Evolutionary conservation across 805 yeast genomes (phyloP), one percentile per base, ranked within the genome.

Genomic region (Yarrowia sp.): DNA sequence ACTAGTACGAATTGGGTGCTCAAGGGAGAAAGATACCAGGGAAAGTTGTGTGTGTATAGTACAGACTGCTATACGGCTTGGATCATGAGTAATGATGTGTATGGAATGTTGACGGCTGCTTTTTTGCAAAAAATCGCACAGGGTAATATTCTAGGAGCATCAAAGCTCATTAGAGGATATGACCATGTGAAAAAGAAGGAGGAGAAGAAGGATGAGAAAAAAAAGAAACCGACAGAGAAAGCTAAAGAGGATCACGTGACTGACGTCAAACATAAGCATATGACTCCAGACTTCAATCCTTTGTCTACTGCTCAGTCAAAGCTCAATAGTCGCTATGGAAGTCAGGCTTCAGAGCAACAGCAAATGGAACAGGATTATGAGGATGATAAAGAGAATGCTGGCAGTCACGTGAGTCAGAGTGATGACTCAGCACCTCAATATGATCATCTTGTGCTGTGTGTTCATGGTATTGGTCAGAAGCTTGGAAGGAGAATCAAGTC

Each of bases 381-480:
- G 33, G 63, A 39, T 10, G 28, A 42, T 9, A 55, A 60, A 38
- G 66, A 66, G 13, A 41, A 57, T 18, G 48, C 50, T 15, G 38
- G 65, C 7, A 41, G 41, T 8, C 61, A 43, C 36, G 66, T 22
- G 11, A 28, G 35, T 28, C 57, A 48, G 11, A 17, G 47, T 5
- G 66, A 60, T 14, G 35, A 35, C 15, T 13, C 36, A 6, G 55
- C 42, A 41, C 84, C 50, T 75, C 79, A 58, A 74, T 84, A 47
- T 28, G 86, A 86, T 39, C 90, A 86, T 71, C 77, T 93, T 67
- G 84, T 92, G 1, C 78, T 93, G n/a, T 91, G 97, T 72, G 84
- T 93, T 33, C 99, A 93, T 77, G 99, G 99, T 0, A 90, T 93
- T 67, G 99, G 98, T 1, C 99, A 93, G 75, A 84, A 86, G 15